Percentiles rank a stretch among this genome's conserved stretches.
These are phyloP conservation scores for Phytopythium ostracodes DNA, from an alignment of 352 stramenopile species.

Conservation along the genomic window DNA sequence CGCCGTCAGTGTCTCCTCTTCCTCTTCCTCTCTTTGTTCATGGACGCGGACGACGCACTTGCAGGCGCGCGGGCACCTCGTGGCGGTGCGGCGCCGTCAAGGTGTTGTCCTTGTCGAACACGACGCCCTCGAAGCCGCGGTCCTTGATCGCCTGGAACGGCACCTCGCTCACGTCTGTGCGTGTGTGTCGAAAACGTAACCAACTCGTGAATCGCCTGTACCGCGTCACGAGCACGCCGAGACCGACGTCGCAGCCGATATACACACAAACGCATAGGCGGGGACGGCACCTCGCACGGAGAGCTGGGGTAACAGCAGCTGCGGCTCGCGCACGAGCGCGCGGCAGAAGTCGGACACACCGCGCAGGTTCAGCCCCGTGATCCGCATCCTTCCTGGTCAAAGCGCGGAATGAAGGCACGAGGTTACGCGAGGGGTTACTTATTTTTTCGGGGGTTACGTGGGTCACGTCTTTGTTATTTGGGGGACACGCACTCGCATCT, in stretches of 20 bases:
- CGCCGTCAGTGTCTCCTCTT: too few species aligned
- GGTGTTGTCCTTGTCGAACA: slow-evolving; percentile 99
- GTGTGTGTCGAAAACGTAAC: not conserved
- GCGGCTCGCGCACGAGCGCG: slow-evolving; percentile 58
- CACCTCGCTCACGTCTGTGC: slow-evolving; percentile 80
- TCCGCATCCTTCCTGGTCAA: too few species aligned
- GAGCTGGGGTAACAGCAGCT: slow-evolving; percentile 78
- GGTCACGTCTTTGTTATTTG: not conserved
- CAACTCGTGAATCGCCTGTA: not conserved
- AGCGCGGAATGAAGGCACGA: too few species aligned
- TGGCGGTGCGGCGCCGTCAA: slow-evolving; percentile 90
- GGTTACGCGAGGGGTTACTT: too few species aligned
- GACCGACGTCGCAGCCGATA: too few species aligned
- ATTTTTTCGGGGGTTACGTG: not conserved
- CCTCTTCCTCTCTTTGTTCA: not conserved
- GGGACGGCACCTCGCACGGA: slow-evolving; percentile 56
- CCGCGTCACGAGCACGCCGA: too few species aligned
- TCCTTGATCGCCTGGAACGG: slow-evolving; percentile 73
- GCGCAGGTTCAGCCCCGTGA: slow-evolving; percentile 76
- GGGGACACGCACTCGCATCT: too few species aligned
- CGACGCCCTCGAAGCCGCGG: slow-evolving; percentile 88
- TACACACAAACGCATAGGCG: not conserved
- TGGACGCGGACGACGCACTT: slow-evolving; percentile 11
- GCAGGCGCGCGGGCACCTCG: slow-evolving; percentile 73
- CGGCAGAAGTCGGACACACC: slow-evolving; percentile 81